Percentiles rank a stretch among this genome's conserved stretches.
Evolutionary conservation across 2,329 filamentous ascomycete species (phyloP).

Genomic region (Diaporthe citriasiana): DNA sequence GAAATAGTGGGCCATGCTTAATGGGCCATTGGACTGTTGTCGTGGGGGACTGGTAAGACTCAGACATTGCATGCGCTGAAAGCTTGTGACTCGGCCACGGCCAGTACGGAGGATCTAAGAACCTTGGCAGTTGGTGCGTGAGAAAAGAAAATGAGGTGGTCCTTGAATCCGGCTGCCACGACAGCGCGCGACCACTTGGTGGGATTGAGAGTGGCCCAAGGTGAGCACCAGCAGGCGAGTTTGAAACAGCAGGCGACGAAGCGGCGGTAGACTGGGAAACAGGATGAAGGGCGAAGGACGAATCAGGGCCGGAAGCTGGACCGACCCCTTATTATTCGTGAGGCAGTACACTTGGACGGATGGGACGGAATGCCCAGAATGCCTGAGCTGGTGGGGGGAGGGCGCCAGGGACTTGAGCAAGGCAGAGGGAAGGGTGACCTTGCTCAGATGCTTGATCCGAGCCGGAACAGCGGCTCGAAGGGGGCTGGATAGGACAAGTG

Average conservation of each 20-base stretch:
- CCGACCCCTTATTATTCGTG: slow-evolving; percentile 16
- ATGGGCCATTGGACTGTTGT: slow-evolving; percentile 6
- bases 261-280: slow-evolving; percentile 12
- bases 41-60: slow-evolving; percentile 22
- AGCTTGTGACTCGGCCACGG: slow-evolving; percentile 33
- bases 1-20: background rate
- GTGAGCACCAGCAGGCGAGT: slow-evolving; percentile 9
- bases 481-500: background rate
- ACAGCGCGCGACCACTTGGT: slow-evolving; percentile 1
- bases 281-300: slow-evolving; percentile 1
- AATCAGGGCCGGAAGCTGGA: slow-evolving; percentile 1
- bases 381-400: slow-evolving; percentile 9
- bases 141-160: background rate
- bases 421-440: slow-evolving; percentile 2
- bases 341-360: slow-evolving; percentile 21
- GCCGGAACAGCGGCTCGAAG: background rate
- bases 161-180: background rate
- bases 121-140: slow-evolving; percentile 23
- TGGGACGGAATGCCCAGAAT: slow-evolving; percentile 10
- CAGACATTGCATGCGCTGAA: slow-evolving; percentile 33
- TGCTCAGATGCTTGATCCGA: slow-evolving; percentile 4
- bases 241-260: slow-evolving; percentile 22
- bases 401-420: slow-evolving; percentile 8
- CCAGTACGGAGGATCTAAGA: slow-evolving; percentile 1
- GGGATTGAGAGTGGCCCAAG: slow-evolving; percentile 5